Evolutionary conservation across 2,329 filamentous ascomycete genomes (phyloP), one percentile per base, ranked within the genome.

Genomic region (Trichophaea hybrida): DNA sequence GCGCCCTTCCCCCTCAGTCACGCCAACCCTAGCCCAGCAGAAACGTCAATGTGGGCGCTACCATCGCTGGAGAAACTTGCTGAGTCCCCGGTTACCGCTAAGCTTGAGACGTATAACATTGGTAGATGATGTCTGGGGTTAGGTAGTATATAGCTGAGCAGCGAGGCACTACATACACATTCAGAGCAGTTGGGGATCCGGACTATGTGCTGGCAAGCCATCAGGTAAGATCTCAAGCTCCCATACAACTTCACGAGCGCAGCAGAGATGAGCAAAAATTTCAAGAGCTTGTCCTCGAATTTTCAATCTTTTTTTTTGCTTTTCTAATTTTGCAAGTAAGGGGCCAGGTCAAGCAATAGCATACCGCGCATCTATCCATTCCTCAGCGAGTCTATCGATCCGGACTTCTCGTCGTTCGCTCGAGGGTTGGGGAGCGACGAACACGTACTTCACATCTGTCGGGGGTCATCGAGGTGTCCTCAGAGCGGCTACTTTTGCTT

Each of bases 401-500:
- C 31, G 31, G 12, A 12, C 15, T 50, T 32, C 13, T 50, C n/a
- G 48, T 50, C 32, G 32, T 37, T 53, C 50, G 50, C 24, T 53
- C 50, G 32, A 32, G 7, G 13, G 50, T 35, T 33, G 31, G 50
- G 50, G 50, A 53, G 50, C 33, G n/a, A 35, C 50, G 50, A 37
- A 53, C 50, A 53, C 50, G 50, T 53, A 53, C 50, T 35, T n/a
- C 50, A 24, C 33, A 35, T 53, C 50, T 49, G 44, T 49, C 24
- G 44, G 31, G 50, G n/a, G 34, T n/a, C 50, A 53, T 53, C 50
- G 32, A 35, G 24, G 33, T 13, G 31, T 53, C 34, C 40, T 7
- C 40, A 46, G 5, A 46, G 40, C 40, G 40, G 40, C 40, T 17
- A 46, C 5, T 17, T 46, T 46, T 46, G 40, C 40, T 46, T 46